phyloP scores from a whole-genome alignment of 73 alveolate genomes.

The Uronychia setigera region DNA sequence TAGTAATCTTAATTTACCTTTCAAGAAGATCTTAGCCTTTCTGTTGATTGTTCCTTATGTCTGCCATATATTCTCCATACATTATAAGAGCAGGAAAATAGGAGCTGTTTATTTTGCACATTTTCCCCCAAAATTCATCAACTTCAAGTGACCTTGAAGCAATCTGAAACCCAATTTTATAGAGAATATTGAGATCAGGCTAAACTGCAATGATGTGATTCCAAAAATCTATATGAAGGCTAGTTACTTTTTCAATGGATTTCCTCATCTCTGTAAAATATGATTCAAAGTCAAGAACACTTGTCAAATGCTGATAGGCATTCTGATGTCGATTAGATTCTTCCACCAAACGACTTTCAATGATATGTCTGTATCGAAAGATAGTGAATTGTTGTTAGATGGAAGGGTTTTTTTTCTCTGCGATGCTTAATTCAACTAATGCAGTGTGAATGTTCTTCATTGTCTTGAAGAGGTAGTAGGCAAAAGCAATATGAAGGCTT shows the following conservation, averaged over 20 bases:
- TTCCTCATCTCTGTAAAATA: conserved; percentile 27
- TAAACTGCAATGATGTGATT: conserved; percentile 15
- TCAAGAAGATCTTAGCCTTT: conserved; percentile 29
- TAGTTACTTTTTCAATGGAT: not conserved
- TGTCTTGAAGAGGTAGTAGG: conserved; percentile 28
- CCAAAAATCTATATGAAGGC: not conserved
- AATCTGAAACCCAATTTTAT: conserved; percentile 41
- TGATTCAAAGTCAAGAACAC: conserved; percentile 45
- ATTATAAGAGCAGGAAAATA: conserved; percentile 35
- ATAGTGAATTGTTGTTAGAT: conserved; percentile 37
- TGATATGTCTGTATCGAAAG: conserved; percentile 27
- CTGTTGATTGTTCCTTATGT: conserved; percentile 49
- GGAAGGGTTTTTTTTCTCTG: conserved; percentile 39
- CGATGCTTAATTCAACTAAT: conserved; percentile 33
- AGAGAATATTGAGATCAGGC: conserved; percentile 34
- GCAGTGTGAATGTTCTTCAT: conserved; percentile 57
- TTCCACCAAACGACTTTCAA: conserved; percentile 12
- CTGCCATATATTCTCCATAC: conserved; percentile 47
- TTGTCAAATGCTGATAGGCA: conserved; percentile 36
- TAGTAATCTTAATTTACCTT: not conserved
- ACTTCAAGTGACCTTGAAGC: conserved; percentile 23
- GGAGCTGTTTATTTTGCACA: conserved; percentile 33
- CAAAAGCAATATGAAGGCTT: conserved; percentile 32
- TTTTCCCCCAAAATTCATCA: conserved; percentile 23
- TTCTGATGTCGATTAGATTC: conserved; percentile 27